A percentile compares a stretch with the other conserved stretches of the same genome.
Evolutionary conservation across 176 grass and related monocot species (phyloP).

Genomic region (Phyllostachys edulis): DNA sequence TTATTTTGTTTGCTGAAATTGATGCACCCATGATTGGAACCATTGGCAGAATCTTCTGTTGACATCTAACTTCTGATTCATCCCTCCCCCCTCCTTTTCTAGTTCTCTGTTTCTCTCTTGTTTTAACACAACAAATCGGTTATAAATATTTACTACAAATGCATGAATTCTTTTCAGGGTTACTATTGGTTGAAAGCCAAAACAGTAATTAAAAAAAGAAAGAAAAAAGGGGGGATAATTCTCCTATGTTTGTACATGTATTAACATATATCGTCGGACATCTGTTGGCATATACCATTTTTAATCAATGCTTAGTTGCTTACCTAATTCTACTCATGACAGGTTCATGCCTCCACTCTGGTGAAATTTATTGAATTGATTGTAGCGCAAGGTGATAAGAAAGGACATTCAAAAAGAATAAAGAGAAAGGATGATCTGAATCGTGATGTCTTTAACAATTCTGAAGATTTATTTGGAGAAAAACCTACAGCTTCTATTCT

Average conservation of each 20-base stretch:
- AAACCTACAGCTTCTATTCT: constrained; percentile 48
- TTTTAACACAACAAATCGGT: not conserved
- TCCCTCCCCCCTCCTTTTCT: not conserved
- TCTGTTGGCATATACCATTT: not conserved
- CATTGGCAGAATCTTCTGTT: not conserved
- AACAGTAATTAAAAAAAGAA: not conserved
- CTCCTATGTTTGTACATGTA: not conserved
- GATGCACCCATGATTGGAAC: not conserved
- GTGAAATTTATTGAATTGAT: constrained; percentile 64
- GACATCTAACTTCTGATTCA: not conserved
- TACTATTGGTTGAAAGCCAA: not conserved
- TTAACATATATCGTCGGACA: not conserved
- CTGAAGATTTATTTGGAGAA: constrained; percentile 63
- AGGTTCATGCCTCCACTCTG: constrained; percentile 68
- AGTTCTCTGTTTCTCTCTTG: not conserved
- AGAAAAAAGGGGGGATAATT: not conserved
- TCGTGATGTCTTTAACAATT: constrained; percentile 17
- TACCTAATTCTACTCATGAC: constrained; percentile 33
- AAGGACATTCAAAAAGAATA: constrained; percentile 51
- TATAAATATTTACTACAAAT: not conserved
- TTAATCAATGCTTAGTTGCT: constrained; percentile 18
- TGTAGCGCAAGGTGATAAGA: constrained; percentile 39
- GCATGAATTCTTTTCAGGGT: not conserved
- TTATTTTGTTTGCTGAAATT: not conserved
- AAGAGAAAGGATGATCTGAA: constrained; percentile 51